These are phyloP conservation scores for Aspergillus campestris DNA, from an alignment of 495 filamentous ascomycete species.

Conservation along the genomic window DNA sequence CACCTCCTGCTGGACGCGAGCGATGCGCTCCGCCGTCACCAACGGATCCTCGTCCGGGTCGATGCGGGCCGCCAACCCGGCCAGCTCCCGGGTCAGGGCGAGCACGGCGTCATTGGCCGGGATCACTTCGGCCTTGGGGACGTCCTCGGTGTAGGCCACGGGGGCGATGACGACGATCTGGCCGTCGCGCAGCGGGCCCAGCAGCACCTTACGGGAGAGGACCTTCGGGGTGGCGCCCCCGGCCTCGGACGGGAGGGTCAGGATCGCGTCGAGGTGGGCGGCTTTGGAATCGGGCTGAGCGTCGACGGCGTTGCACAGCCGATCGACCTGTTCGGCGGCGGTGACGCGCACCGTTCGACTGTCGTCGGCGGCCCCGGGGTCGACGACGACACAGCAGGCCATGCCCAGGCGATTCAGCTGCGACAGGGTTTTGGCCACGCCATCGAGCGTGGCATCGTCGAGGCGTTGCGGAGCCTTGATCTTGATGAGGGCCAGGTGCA, in stretches of 20 bases:
- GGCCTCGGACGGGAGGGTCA: constrained; percentile 36
- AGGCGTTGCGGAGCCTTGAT: constrained; percentile 63
- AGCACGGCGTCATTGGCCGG: constrained; percentile 60
- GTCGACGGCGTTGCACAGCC: constrained; percentile 67
- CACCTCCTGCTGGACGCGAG: constrained; percentile 43
- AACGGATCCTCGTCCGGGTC: constrained; percentile 41
- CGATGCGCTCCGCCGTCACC: constrained; percentile 34
- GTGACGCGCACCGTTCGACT: constrained; percentile 28
- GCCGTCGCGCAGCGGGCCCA: constrained; percentile 62
- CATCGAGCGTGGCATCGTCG: constrained; percentile 57
- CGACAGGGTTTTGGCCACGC: constrained; percentile 72
- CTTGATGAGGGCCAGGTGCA: constrained; percentile 84
- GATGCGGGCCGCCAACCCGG: constrained; percentile 39
- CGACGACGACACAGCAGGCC: constrained; percentile 71
- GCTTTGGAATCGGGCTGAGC: constrained; percentile 55
- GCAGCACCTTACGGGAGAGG: constrained; percentile 51
- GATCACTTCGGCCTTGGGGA: constrained; percentile 45
- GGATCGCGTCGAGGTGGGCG: constrained; percentile 56
- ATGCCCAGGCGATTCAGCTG: constrained; percentile 78
- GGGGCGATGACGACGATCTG: constrained; percentile 71
- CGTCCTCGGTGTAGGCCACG: constrained; percentile 56
- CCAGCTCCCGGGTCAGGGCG: constrained; percentile 64
- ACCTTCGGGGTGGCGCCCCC: constrained; percentile 28
- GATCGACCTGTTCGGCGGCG: constrained; percentile 58
- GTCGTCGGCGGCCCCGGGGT: constrained; percentile 42